Evolutionary conservation across 192 early-diverging fungal genomes (phyloP).

Genomic region (Glomus cerebriforme): DNA sequence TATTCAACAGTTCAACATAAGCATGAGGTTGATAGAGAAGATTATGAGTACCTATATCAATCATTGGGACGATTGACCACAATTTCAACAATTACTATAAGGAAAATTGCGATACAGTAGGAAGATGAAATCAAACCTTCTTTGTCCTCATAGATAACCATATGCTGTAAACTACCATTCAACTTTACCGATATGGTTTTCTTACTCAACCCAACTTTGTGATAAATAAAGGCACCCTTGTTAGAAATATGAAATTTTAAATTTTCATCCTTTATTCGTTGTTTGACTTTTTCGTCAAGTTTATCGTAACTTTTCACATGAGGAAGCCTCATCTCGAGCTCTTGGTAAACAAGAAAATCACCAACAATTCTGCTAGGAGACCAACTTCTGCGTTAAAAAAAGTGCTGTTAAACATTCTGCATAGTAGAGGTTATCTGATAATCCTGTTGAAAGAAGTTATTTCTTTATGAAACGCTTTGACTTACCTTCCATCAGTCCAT

Average conservation of each 20-base stretch:
- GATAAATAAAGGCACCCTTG: constrained; percentile 45
- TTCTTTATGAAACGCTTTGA: no score
- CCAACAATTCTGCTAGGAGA: constrained; percentile 42
- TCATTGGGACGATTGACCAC: not conserved
- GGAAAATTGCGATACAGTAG: no score
- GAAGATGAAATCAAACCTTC: not conserved
- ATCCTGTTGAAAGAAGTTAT: no score
- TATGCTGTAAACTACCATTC: constrained; percentile 5
- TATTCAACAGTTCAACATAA: constrained; percentile 16
- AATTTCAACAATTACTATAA: no score
- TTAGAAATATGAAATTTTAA: constrained; percentile 35
- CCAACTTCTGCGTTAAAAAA: constrained; percentile 31
- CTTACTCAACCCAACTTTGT: constrained; percentile 42
- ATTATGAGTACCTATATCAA: not conserved
- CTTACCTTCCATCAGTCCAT: constrained; percentile 45
- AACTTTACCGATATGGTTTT: constrained; percentile 43
- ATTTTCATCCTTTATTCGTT: constrained; percentile 36
- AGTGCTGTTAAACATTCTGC: not conserved
- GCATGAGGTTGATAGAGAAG: constrained; percentile 12
- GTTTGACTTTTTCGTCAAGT: constrained; percentile 28
- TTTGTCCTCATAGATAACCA: constrained; percentile 25
- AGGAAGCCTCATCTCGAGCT: constrained; percentile 36
- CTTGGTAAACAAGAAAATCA: constrained; percentile 44
- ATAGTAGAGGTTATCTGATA: no score
- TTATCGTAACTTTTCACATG: constrained; percentile 35